Conservation (phyloP, 257 asterid species). For the Solanum habrochaites region DNA sequence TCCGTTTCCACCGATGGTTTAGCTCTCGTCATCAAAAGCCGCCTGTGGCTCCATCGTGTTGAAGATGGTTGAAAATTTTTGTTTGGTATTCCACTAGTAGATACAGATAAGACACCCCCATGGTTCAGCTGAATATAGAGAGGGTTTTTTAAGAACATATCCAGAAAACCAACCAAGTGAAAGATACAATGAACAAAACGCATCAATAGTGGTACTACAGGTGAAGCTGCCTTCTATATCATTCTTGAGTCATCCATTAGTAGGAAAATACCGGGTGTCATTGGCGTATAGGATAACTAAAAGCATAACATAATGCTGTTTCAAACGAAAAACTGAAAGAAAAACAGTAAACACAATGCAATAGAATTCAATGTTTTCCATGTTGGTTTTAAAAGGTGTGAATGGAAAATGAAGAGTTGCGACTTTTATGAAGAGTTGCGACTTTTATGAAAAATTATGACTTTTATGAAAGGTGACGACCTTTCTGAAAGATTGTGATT, state of each 20-base stretch:
- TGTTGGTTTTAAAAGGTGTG: too few species aligned
- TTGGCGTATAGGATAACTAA: background rate
- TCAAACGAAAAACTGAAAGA: background rate
- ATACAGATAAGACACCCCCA: constrained; percentile 13
- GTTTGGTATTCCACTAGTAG: constrained; percentile 11
- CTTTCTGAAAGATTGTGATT: too few species aligned
- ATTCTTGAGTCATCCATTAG: background rate
- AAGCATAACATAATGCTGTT: background rate
- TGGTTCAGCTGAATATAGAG: constrained; percentile 28
- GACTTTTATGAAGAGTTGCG: too few species aligned
- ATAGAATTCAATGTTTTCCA: background rate
- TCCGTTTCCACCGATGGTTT: constrained; percentile 45
- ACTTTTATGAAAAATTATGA: too few species aligned
- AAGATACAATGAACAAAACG: background rate
- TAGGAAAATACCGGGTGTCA: background rate
- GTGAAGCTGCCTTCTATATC: background rate
- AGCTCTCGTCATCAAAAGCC: constrained; percentile 15
- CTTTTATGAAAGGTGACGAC: too few species aligned
- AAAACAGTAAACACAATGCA: background rate
- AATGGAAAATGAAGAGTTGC: too few species aligned
- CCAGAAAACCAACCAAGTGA: background rate
- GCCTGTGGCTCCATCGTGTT: constrained; percentile 5
- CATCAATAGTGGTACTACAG: background rate
- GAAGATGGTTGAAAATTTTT: constrained; percentile 6
- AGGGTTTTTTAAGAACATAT: background rate